A percentile compares a stretch with the other conserved stretches of the same genome.
Conservation (phyloP, 306 rosid species). For the Ormosia semicastrata region DNA sequence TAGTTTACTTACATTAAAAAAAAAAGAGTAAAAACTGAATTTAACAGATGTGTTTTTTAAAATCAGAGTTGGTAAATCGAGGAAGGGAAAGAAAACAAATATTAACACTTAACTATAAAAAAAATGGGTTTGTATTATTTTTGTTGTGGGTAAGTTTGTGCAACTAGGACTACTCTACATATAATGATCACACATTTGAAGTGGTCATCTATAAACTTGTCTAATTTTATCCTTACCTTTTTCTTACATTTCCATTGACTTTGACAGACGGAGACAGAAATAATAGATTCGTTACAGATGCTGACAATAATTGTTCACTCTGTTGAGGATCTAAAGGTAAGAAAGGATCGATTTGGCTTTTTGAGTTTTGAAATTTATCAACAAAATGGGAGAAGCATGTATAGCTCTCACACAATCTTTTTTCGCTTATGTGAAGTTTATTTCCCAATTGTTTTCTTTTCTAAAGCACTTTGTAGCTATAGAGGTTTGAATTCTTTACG, state of each 20-base stretch:
- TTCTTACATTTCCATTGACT: background rate
- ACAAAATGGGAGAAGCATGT: background rate
- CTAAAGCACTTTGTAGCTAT: background rate
- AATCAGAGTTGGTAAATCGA: no score
- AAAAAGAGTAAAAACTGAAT: no score
- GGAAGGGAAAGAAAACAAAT: no score
- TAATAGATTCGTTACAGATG: conserved; percentile 8
- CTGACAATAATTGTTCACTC: conserved; percentile 24
- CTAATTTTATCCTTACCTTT: background rate
- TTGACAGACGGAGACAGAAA: conserved; percentile 16
- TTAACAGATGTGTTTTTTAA: no score
- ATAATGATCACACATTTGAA: background rate
- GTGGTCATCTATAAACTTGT: background rate
- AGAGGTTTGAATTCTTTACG: background rate
- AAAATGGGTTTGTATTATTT: no score
- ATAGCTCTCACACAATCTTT: background rate
- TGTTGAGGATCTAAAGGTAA: conserved; percentile 29
- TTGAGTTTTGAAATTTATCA: background rate
- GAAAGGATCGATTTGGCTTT: background rate
- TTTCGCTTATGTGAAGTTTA: background rate
- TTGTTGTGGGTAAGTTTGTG: no score
- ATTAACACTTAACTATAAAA: no score
- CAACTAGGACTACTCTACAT: no score
- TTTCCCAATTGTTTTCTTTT: background rate
- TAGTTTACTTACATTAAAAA: no score